Evolutionary conservation across 2,329 filamentous ascomycete species (phyloP), one percentile per base, ranked within the genome.

Genomic region (Thielaviopsis populi): DNA sequence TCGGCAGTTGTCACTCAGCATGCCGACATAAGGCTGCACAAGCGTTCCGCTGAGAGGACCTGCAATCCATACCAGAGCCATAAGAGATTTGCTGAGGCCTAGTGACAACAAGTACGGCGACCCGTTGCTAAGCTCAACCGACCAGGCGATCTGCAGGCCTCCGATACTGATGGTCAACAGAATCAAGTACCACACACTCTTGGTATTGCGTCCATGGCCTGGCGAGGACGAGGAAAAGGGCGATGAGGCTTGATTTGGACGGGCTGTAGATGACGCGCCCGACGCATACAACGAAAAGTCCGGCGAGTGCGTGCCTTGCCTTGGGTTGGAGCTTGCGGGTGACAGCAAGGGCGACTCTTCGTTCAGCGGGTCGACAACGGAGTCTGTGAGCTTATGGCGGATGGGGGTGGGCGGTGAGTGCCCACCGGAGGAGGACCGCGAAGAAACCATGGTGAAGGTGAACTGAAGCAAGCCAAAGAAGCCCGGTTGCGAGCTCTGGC

Each of bases 121-220:
- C 69, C 91, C 91, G 76, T 95, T 92, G 63, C 91, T 95, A 50
- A 96, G 79, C 74, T 97, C 92, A 50, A 96, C 91, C 1, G 91
- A 91, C 92, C 92, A 97, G 33, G 92, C 91, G 69, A 97, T 88
- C 75, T 97, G 92, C 67, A 97, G 78, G 27, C 89, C 92, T 66
- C 89, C 89, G 69, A 96, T 88, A 71, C 88, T 85, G 67, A 96
- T 79, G 6, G 92, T 96, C 73, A 97, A 77, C 67, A 96, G 77
- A 68, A 95, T 82, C 69, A 97, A 78, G 74, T 95, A 95, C 84
- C 86, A 90, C 56, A 85, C 77, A 73, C 88, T 91, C 79, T 91
- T 95, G 27, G 87, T 86, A 66, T 82, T 79, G 56, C 76, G 53
- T n/a, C 8, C 72, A 69, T 77, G 76, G 50, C 73, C 70, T 10